phyloP scores from a whole-genome alignment of 2,329 filamentous ascomycete species.

The Beauveria medogensis region DNA sequence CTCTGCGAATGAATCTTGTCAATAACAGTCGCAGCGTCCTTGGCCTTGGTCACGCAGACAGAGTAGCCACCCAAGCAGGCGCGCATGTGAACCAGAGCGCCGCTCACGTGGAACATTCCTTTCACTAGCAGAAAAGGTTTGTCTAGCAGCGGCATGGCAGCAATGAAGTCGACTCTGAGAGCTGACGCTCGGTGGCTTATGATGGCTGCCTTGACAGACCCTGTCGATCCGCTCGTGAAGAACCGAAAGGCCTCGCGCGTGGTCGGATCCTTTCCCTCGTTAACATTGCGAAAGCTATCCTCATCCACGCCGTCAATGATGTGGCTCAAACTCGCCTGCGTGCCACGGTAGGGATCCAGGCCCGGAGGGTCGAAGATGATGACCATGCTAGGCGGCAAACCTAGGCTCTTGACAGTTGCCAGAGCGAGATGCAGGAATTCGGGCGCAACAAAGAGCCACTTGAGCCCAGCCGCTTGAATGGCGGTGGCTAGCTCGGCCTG shows the following conservation, averaged over 20 bases:
- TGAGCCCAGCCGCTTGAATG: neutral
- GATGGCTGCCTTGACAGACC: slow-evolving; percentile 4
- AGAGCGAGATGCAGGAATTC: neutral
- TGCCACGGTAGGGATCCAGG: neutral
- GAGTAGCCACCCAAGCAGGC: neutral
- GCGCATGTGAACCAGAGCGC: neutral
- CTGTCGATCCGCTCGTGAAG: slow-evolving; percentile 6
- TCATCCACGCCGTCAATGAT: neutral
- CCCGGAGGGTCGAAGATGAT: slow-evolving; percentile 5
- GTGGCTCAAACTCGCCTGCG: neutral
- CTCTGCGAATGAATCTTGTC: neutral
- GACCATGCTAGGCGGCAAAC: neutral
- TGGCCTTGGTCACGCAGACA: neutral
- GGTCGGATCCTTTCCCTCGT: neutral
- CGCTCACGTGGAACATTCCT: slow-evolving; percentile 4
- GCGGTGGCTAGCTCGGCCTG: slow-evolving; percentile 9
- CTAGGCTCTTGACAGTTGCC: neutral
- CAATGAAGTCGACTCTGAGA: neutral
- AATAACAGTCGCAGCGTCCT: neutral
- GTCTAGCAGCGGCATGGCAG: neutral
- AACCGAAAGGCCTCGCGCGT: neutral
- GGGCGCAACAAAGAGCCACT: slow-evolving; percentile 5
- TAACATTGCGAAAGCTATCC: neutral
- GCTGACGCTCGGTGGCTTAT: neutral
- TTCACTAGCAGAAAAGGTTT: neutral